Base-by-base conservation (phyloP, 1,284 basidiomycete species). In the Laetiporus sulphureus region DNA sequence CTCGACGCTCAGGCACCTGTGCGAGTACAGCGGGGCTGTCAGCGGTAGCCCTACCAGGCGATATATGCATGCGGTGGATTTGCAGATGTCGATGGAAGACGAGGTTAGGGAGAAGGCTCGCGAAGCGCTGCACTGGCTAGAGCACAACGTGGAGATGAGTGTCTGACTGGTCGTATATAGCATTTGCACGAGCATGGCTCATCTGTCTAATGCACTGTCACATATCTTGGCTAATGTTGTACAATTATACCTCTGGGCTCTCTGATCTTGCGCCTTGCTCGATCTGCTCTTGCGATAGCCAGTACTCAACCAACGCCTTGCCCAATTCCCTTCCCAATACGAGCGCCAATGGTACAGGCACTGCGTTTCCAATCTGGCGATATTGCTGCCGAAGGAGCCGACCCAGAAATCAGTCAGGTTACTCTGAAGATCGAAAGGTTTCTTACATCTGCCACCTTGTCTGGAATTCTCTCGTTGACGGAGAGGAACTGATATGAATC, bases 331-430 rank as follows among this genome's bases (percentile, higher is more conserved):
- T 77, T 2, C 80, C 83, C 2, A 85, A 62, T 2, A 79, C 77
- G 13, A 70, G 58, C 5, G 78, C 79, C 25, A 86, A 66, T 3
- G 77, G 78, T 7, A 83, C 68, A 7, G 83, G 81, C 6, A 86
- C 82, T 7, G 83, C 82, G 52, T 86, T 85, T 0, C 83, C 83
- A 38, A 86, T 83, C 52, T 85, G 83, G 31, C 71, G 66, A 41
- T 74, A 62, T 77, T 80, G 77, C 82, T 85, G 47, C 32, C n/a
- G 19, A 11, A 20, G 5, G 24, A 8, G 16, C 11, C 13, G 18
- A 7, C 32, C 7, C 25, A 29, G 25, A n/a, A n/a, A 8, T 8
- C 8, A 29, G 25, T 21, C 5, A 10, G 35, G 36, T n/a, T 30
- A 36, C 18, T 11, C 13, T 6, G 24, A 11, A 32, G 10, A 18